Percentiles rank a stretch among this genome's conserved stretches.
phyloP scores from a whole-genome alignment of 129 eudicot species.

The Chrysanthemum makinoi region DNA sequence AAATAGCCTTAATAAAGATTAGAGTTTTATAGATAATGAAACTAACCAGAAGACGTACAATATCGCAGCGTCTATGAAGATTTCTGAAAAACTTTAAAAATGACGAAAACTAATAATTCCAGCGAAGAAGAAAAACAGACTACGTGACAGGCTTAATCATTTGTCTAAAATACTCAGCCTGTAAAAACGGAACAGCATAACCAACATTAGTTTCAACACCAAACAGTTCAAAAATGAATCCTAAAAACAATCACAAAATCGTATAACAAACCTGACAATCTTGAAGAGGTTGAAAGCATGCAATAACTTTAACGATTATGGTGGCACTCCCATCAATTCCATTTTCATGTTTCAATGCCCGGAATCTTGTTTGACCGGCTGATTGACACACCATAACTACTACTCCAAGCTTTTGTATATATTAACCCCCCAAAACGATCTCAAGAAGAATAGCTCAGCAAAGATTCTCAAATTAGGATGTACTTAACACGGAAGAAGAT shows the following conservation, averaged over 20 bases:
- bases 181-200: conserved; percentile 37
- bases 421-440: conserved; percentile 27
- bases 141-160: conserved; percentile 95
- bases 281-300: conserved; percentile 92
- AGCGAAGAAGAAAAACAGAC: conserved; percentile 43
- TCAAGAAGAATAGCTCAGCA: conserved; percentile 7
- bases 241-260: background rate
- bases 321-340: conserved; percentile 91
- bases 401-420: conserved; percentile 34
- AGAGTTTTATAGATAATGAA: background rate
- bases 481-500: background rate
- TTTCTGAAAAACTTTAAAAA: conserved; percentile 42
- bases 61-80: conserved; percentile 26
- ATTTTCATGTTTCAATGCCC: conserved; percentile 86
- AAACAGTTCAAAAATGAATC: conserved; percentile 5
- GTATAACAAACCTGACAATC: conserved; percentile 81
- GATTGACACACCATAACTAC: conserved; percentile 99
- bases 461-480: conserved; percentile 4
- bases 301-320: conserved; percentile 93
- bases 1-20: conserved; percentile 2
- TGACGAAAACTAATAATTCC: conserved; percentile 45
- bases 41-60: conserved; percentile 38
- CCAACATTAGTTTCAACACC: conserved; percentile 22
- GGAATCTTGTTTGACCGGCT: conserved; percentile 92
- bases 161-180: conserved; percentile 94